Evolutionary conservation across 169 alveolate genomes (phyloP), one percentile per base, ranked within the genome.

Genomic region (Cytauxzoon felis): DNA sequence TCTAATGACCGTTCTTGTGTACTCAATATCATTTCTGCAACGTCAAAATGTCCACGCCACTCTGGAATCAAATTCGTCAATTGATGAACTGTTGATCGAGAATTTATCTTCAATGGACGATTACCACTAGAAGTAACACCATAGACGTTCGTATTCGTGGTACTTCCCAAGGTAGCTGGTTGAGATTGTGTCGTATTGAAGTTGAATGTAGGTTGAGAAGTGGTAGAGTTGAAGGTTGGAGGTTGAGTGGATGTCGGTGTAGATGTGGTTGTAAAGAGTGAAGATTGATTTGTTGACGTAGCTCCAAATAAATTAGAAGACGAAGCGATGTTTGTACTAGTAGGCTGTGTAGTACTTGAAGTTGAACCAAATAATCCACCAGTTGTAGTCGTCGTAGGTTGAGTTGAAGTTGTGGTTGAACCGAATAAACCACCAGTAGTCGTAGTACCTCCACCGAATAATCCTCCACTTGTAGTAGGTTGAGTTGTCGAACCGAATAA

Each of bases 11-110:
- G 60, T 29, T 76, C 86, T 23, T 67, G 79, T 0, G 72, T 36
- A 5, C 36, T 27, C 30, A 76, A 23, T 16, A 76, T 33, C 5
- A 53, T 40, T 16, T 76, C 86, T 24, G 82, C 82, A 29, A 64
- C 53, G 51, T 76, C 86, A 45, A 76, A 76, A 16, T 76, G 86
- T 1, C 86, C 86, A 9, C 53, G 19, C 86, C 86, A 76, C 34
- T 64, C 67, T 21, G 86, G 80, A 1, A 76, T 51, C 40, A 65
- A 43, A 18, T 49, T 65, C 1, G 80, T 76, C 18, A 76, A 36
- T 7, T 56, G 81, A 1, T 76, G 49, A 13, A 76, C 68, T 26
- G 86, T 54, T 18, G 50, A 53, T 11, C 73, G 36, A 1, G 73
- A 54, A 40, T 76, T 57, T 16, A 66, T 41, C 13, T 47, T 21